These are phyloP conservation scores for Sporothrix brunneoviolacea DNA, from an alignment of 2,329 filamentous ascomycete species.

Conservation along the genomic window DNA sequence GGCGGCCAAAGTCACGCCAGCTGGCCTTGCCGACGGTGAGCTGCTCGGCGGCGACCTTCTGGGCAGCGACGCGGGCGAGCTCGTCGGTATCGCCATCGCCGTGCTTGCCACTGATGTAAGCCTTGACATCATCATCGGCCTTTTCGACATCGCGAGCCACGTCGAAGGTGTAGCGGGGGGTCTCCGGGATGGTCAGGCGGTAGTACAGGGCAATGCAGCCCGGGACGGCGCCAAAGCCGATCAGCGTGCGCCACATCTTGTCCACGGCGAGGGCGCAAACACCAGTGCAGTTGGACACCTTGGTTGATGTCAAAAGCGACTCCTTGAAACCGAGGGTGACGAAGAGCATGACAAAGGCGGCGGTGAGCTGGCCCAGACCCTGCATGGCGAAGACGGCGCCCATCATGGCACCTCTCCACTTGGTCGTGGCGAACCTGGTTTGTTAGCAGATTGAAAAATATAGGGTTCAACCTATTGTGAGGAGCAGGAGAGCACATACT, in stretches of 20 bases:
- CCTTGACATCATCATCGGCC: slow-evolving; percentile 63
- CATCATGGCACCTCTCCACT: slow-evolving; percentile 84
- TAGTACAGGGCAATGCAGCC: slow-evolving; percentile 79
- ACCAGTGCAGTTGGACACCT: slow-evolving; percentile 51
- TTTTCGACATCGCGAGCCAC: slow-evolving; percentile 68
- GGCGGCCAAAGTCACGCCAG: slow-evolving; percentile 61
- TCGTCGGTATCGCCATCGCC: slow-evolving; percentile 59
- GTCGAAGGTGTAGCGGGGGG: slow-evolving; percentile 82
- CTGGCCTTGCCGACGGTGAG: slow-evolving; percentile 64
- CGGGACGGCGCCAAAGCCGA: slow-evolving; percentile 74
- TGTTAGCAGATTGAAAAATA: neutral
- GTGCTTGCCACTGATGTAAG: slow-evolving; percentile 61
- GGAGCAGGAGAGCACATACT: slow-evolving; percentile 30
- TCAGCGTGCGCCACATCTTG: slow-evolving; percentile 80
- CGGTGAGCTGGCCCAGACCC: slow-evolving; percentile 71
- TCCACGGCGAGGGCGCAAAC: slow-evolving; percentile 65
- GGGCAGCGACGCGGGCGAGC: slow-evolving; percentile 52
- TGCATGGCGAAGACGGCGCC: slow-evolving; percentile 83
- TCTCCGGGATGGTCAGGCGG: slow-evolving; percentile 74
- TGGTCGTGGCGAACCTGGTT: slow-evolving; percentile 64
- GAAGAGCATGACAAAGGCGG: slow-evolving; percentile 70
- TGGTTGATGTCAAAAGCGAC: slow-evolving; percentile 46
- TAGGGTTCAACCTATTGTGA: neutral
- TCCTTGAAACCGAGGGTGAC: slow-evolving; percentile 65
- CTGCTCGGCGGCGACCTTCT: slow-evolving; percentile 44